Percentiles rank a stretch among this genome's conserved stretches.
Evolutionary conservation across 208 protist genomes (phyloP).

Genomic region (Herpetomonas samuelpessoai): DNA sequence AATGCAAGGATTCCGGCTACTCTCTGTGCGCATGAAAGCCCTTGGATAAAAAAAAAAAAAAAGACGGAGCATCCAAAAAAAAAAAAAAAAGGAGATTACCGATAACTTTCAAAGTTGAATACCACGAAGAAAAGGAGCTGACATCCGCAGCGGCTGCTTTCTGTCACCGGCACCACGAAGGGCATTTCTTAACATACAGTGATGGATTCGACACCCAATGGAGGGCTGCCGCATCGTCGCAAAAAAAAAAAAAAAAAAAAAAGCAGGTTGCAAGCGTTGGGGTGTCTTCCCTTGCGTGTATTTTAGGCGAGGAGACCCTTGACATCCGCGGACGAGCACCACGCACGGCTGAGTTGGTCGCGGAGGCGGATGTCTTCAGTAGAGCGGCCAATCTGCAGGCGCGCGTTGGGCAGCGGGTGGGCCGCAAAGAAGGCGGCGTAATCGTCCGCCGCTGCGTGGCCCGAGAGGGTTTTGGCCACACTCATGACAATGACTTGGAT

Average conservation of each 20-base stretch:
- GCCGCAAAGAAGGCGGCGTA: slow-evolving; percentile 71
- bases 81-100: no score
- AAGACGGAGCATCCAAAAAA: background rate
- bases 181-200: no score
- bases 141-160: background rate
- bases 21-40: background rate
- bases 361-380: slow-evolving; percentile 62
- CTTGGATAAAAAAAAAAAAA: slow-evolving; percentile 10
- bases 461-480: slow-evolving; percentile 54
- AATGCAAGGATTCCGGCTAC: background rate
- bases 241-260: background rate
- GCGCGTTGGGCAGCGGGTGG: slow-evolving; percentile 72
- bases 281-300: slow-evolving; percentile 4
- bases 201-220: no score
- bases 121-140: slow-evolving; percentile 17
- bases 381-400: slow-evolving; percentile 64
- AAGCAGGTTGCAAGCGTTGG: background rate
- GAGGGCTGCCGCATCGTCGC: background rate
- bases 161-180: background rate
- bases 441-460: slow-evolving; percentile 43
- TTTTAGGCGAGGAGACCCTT: slow-evolving; percentile 14
- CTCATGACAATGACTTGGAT: slow-evolving; percentile 78
- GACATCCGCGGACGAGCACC: slow-evolving; percentile 24
- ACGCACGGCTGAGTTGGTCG: slow-evolving; percentile 57
- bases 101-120: no score